A percentile compares a stretch with the other conserved stretches of the same genome.
Conservation (phyloP, 768 basidiomycete genomes). For the Suillus occidentalis region DNA sequence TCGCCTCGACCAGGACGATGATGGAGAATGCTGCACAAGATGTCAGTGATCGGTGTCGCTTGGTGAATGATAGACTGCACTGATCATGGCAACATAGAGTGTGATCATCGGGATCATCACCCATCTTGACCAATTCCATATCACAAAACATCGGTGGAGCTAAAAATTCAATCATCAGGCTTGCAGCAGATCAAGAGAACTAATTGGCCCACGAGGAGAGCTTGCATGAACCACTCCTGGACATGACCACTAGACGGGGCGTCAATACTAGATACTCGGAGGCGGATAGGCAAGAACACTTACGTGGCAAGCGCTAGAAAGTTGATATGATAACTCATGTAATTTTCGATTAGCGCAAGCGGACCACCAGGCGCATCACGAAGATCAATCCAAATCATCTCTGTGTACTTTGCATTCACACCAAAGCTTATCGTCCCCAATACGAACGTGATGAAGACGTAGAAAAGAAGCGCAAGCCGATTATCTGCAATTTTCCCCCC, state of each 20-base stretch:
- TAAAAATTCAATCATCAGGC: not conserved
- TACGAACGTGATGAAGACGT: conserved; percentile 11
- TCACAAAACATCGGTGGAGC: conserved; percentile 15
- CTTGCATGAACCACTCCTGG: conserved; percentile 3
- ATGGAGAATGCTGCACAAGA: conserved; percentile 16
- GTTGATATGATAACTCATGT: not conserved
- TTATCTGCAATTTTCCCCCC: not conserved
- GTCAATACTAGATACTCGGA: not conserved
- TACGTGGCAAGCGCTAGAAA: not conserved
- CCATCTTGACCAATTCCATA: conserved; percentile 18
- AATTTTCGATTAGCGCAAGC: not conserved
- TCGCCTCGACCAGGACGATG: conserved; percentile 17
- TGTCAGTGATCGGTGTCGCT: not conserved
- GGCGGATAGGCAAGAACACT: not conserved
- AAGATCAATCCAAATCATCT: conserved; percentile 26
- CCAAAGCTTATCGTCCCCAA: conserved; percentile 20
- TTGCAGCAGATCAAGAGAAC: not conserved
- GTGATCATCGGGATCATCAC: conserved; percentile 19
- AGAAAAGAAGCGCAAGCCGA: not conserved
- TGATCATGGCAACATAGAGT: conserved; percentile 16
- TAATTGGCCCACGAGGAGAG: not conserved
- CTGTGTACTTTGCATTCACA: conserved; percentile 17
- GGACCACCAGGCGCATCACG: conserved; percentile 13
- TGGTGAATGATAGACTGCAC: conserved; percentile 9
- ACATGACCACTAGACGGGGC: not conserved